Evolutionary conservation across 768 basidiomycete species (phyloP).

Genomic region (Xanthoconium purpureum): DNA sequence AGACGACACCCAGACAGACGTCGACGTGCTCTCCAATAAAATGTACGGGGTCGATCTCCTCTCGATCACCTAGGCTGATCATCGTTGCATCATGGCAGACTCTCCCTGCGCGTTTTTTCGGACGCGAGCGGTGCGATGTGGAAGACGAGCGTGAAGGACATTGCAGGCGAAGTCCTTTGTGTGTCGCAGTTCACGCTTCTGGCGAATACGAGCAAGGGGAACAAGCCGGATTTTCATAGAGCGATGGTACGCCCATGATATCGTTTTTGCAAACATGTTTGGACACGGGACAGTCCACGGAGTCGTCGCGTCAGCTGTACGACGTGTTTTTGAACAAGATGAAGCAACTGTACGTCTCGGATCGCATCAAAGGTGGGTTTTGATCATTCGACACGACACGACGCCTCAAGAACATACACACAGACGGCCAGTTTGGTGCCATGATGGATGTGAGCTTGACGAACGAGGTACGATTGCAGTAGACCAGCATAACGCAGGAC

Average conservation of each 20-base stretch:
- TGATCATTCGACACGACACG: not conserved
- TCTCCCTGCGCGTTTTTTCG: slow-evolving; percentile 71
- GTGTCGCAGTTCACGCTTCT: slow-evolving; percentile 93
- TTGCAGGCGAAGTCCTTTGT: slow-evolving; percentile 87
- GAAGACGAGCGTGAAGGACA: slow-evolving; percentile 85
- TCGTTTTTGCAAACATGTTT: not conserved
- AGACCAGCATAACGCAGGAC: not conserved
- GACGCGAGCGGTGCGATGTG: slow-evolving; percentile 67
- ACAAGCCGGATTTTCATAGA: slow-evolving; percentile 88
- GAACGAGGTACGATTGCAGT: slow-evolving; percentile 65
- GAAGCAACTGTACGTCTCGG: slow-evolving; percentile 60
- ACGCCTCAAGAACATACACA: not conserved
- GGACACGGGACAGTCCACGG: slow-evolving; percentile 60
- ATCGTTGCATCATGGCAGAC: slow-evolving; percentile 37
- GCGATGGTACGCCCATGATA: slow-evolving; percentile 69
- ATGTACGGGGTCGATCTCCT: slow-evolving; percentile 44
- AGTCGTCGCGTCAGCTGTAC: slow-evolving; percentile 68
- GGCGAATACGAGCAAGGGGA: slow-evolving; percentile 84
- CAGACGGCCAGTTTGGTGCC: slow-evolving; percentile 92
- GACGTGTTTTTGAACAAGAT: slow-evolving; percentile 68
- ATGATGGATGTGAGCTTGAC: slow-evolving; percentile 91
- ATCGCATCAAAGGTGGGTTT: slow-evolving; percentile 71
- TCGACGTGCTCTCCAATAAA: slow-evolving; percentile 73
- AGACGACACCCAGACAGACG: slow-evolving; percentile 83
- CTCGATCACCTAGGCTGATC: slow-evolving; percentile 4